phyloP scores from a whole-genome alignment of 371 early-diverging fungal genomes.

The Circinella umbellata region DNA sequence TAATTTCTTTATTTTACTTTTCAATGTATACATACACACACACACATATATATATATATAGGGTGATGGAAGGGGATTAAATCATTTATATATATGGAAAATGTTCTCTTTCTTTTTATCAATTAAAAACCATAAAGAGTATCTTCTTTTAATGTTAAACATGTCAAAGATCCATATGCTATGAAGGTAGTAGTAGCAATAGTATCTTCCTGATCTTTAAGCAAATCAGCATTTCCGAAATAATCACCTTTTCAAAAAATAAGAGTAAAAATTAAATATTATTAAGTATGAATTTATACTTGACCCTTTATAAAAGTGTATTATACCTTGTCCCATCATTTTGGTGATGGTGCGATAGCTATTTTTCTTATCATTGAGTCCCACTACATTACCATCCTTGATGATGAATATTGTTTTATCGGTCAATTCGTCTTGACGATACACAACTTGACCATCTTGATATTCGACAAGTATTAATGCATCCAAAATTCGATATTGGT shows the following conservation, averaged over 20 bases:
- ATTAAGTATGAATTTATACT: no score
- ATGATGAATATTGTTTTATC: constrained; percentile 87
- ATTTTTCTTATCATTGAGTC: constrained; percentile 51
- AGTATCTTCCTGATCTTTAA: background rate
- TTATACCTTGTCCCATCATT: background rate
- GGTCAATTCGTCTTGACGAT: constrained; percentile 70
- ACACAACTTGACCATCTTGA: constrained; percentile 77
- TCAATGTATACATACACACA: background rate
- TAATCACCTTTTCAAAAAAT: background rate
- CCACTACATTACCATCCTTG: constrained; percentile 78
- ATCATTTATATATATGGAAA: constrained; percentile 38
- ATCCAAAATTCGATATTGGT: constrained; percentile 93
- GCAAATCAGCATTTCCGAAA: background rate
- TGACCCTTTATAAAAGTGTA: no score
- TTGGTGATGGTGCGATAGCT: background rate
- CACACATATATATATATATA: background rate
- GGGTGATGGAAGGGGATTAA: no score
- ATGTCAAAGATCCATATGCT: constrained; percentile 87
- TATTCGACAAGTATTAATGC: constrained; percentile 86
- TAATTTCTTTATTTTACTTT: no score
- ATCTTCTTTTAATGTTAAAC: constrained; percentile 83
- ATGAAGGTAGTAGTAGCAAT: constrained; percentile 85
- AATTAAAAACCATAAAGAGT: constrained; percentile 79
- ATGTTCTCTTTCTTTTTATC: no score
- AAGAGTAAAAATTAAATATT: no score